phyloP scores from a whole-genome alignment of 2,329 filamentous ascomycete genomes.

The Oidium heveae region DNA sequence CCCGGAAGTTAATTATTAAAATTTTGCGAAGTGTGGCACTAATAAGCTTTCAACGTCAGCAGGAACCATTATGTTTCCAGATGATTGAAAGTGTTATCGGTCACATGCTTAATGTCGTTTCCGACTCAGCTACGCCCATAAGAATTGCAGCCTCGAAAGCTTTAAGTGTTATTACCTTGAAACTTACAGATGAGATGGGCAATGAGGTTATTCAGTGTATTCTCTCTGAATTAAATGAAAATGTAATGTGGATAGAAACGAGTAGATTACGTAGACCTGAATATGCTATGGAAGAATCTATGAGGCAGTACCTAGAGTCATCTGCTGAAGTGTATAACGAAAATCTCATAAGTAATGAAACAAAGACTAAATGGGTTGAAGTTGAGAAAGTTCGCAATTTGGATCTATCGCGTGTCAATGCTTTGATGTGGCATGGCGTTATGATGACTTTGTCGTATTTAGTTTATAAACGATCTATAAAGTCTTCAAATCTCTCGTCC shows the following conservation, averaged over 20 bases:
- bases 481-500: slow-evolving; percentile 39
- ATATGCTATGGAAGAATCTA: not conserved
- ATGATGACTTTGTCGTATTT: slow-evolving; percentile 71
- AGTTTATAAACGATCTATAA: slow-evolving; percentile 62
- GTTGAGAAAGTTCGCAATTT: slow-evolving; percentile 4
- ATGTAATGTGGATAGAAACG: slow-evolving; percentile 25
- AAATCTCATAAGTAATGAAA: not conserved
- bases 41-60: slow-evolving; percentile 19
- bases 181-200: slow-evolving; percentile 56
- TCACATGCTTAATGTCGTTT: slow-evolving; percentile 50
- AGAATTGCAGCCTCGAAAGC: slow-evolving; percentile 80
- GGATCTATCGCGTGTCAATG: slow-evolving; percentile 52
- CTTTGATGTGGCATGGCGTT: slow-evolving; percentile 75
- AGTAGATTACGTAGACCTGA: slow-evolving; percentile 6
- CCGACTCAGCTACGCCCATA: slow-evolving; percentile 78
- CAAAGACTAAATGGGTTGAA: not conserved
- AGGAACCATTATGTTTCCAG: slow-evolving; percentile 14
- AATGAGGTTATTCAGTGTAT: slow-evolving; percentile 71
- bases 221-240: slow-evolving; percentile 38
- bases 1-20: slow-evolving; percentile 64
- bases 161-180: slow-evolving; percentile 63
- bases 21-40: slow-evolving; percentile 52
- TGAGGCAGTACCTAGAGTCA: not conserved
- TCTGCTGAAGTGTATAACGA: not conserved
- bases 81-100: slow-evolving; percentile 63